phyloP scores from a whole-genome alignment of 2,329 filamentous ascomycete genomes.

The Sclerotinia spermophila region DNA sequence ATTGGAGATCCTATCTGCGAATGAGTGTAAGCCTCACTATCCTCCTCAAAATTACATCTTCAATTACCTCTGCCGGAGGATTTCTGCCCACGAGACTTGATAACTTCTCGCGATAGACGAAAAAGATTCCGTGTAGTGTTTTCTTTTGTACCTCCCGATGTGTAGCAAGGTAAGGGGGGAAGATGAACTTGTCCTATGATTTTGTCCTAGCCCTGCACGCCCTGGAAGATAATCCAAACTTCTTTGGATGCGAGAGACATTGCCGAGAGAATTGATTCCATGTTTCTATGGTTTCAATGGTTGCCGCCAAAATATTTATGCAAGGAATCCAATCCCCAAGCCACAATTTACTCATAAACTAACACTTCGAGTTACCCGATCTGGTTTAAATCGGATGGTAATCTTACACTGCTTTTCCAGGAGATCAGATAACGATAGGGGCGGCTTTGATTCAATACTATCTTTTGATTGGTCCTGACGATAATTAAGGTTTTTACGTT shows the following conservation, averaged over 20 bases:
- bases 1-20: conserved; percentile 4
- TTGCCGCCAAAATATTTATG: neutral
- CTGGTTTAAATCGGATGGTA: neutral
- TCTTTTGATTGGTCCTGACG: neutral
- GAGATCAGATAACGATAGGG: neutral
- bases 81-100: neutral
- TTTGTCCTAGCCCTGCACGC: too few species aligned
- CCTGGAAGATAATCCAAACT: too few species aligned
- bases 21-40: neutral
- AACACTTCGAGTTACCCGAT: neutral
- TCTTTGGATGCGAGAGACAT: too few species aligned
- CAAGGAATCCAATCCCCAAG: neutral
- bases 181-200: neutral
- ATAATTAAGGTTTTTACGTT: neutral
- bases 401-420: neutral
- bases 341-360: neutral
- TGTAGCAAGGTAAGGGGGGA: neutral
- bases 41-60: neutral
- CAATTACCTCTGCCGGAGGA: neutral
- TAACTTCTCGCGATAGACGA: neutral
- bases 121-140: neutral
- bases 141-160: neutral
- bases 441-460: accelerated
- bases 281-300: neutral
- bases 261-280: neutral